Evolutionary conservation across 352 stramenopile genomes (phyloP).

Genomic region (Plasmopara viticola): DNA sequence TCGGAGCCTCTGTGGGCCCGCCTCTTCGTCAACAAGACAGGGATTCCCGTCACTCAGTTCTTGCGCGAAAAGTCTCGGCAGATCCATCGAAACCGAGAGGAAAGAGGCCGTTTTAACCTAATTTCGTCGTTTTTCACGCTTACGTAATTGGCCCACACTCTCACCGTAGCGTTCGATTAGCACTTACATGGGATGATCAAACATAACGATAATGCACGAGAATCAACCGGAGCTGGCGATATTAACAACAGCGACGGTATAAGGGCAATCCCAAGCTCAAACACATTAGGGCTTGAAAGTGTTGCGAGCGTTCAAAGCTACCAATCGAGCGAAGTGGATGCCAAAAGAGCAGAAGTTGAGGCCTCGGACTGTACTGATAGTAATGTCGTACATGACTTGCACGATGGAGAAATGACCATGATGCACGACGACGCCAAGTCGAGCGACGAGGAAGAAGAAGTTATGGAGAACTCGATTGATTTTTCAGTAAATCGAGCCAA

Average conservation of each 20-base stretch:
- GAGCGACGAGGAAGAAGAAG: constrained; percentile 51
- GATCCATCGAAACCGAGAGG: constrained; percentile 1
- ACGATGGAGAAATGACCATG: constrained; percentile 62
- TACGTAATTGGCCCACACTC: constrained; percentile 2
- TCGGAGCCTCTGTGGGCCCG: constrained; percentile 1
- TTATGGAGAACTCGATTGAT: constrained; percentile 66
- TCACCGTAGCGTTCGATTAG: constrained; percentile 15
- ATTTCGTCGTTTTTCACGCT: constrained; percentile 3
- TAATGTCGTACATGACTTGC: constrained; percentile 35
- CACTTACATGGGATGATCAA: constrained; percentile 47
- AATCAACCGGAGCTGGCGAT: constrained; percentile 14
- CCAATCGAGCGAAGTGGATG: constrained; percentile 15
- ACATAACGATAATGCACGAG: constrained; percentile 23
- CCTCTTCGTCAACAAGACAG: constrained; percentile 3
- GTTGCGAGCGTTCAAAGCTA: constrained; percentile 21
- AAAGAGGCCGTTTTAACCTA: not conserved
- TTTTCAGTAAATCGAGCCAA: constrained; percentile 70
- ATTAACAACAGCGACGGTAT: constrained; percentile 16
- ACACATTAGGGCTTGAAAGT: constrained; percentile 14
- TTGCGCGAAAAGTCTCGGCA: not conserved
- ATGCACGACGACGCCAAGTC: constrained; percentile 55
- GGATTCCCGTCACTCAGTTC: not conserved
- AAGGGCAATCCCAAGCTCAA: constrained; percentile 10
- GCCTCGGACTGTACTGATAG: constrained; percentile 37
- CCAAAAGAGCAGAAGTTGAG: constrained; percentile 10